These are phyloP conservation scores for Tulasnella sp. DNA, from an alignment of 768 basidiomycete genomes.

Conservation along the genomic window DNA sequence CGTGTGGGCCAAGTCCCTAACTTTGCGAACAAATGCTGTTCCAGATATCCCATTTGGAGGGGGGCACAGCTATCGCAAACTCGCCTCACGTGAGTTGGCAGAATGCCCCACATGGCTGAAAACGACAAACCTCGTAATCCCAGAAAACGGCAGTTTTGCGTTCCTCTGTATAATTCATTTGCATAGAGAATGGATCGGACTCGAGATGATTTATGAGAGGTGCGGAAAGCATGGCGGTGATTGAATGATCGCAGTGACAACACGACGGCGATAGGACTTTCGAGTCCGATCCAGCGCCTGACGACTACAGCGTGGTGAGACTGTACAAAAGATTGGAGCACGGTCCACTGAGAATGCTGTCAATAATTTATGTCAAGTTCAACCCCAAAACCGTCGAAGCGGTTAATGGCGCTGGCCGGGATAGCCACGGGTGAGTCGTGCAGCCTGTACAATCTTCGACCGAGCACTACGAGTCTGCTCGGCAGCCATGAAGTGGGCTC, in stretches of 20 bases:
- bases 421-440: neutral
- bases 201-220: neutral
- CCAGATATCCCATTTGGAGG: neutral
- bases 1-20: neutral
- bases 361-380: neutral
- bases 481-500: neutral
- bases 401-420: neutral
- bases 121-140: neutral
- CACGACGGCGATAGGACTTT: neutral
- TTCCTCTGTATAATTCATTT: neutral
- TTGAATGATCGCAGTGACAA: neutral
- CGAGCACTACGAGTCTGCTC: neutral
- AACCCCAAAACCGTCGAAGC: neutral
- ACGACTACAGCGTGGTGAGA: neutral
- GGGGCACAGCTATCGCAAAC: neutral
- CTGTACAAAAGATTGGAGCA: neutral
- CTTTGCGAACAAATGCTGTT: neutral
- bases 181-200: neutral
- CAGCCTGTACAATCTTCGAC: neutral
- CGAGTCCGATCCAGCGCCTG: neutral
- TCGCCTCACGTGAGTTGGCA: neutral
- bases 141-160: neutral
- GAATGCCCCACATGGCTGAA: neutral
- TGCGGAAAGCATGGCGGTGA: neutral
- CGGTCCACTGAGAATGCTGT: neutral